These are phyloP conservation scores for Penicillium sp. DNA, from an alignment of 2,329 filamentous ascomycete genomes.

Conservation along the genomic window DNA sequence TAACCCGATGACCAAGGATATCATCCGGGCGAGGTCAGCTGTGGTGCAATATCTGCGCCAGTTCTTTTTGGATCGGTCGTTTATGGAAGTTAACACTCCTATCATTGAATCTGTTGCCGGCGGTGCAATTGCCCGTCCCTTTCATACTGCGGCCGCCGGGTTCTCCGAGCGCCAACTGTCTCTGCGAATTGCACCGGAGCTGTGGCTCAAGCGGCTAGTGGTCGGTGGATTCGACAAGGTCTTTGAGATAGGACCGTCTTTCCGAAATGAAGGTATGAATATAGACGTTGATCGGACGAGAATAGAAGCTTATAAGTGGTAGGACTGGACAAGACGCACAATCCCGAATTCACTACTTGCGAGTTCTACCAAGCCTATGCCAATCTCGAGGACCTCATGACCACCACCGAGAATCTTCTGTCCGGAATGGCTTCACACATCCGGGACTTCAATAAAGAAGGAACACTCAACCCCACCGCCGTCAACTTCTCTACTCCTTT, in stretches of 20 bases:
- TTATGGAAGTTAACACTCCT: conserved; percentile 86
- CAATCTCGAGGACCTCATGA: conserved; percentile 68
- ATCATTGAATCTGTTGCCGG: conserved; percentile 76
- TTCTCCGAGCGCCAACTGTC: conserved; percentile 66
- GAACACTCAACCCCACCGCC: conserved; percentile 46
- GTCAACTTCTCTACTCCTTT: conserved; percentile 57
- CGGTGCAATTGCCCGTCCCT: conserved; percentile 83
- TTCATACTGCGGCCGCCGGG: conserved; percentile 72
- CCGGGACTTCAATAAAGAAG: conserved; percentile 38
- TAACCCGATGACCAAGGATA: conserved; percentile 62
- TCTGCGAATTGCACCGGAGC: conserved; percentile 83
- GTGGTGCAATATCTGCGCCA: conserved; percentile 69
- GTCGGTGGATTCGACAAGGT: conserved; percentile 82
- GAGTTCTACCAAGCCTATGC: conserved; percentile 92
- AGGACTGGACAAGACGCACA: conserved; percentile 78
- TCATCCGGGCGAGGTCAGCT: conserved; percentile 66
- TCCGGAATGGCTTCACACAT: conserved; percentile 53
- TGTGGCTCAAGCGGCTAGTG: conserved; percentile 89
- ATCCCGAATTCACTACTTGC: conserved; percentile 95
- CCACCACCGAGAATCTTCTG: conserved; percentile 68
- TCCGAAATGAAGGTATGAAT: conserved; percentile 75
- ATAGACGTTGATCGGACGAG: not conserved
- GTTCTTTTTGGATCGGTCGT: conserved; percentile 65
- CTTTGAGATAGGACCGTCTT: conserved; percentile 88
- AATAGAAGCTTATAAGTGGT: conserved; percentile 7